phyloP scores from a whole-genome alignment of 2,329 filamentous ascomycete species.

The Claviceps purpurea region DNA sequence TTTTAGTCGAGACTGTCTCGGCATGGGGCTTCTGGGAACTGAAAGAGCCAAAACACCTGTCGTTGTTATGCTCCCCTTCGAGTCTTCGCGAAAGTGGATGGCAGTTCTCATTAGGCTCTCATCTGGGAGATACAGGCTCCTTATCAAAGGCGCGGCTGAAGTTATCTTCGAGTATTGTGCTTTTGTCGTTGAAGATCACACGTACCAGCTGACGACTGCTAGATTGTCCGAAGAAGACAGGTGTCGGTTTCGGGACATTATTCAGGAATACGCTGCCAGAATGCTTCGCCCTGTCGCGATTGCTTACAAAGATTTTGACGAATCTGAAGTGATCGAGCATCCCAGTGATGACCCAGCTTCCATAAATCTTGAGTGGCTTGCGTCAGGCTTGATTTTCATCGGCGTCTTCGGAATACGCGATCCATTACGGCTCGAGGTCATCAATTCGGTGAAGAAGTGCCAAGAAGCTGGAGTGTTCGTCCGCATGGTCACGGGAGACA shows the following conservation, averaged over 20 bases:
- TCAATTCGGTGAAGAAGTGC: constrained; percentile 47
- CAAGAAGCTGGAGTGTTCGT: constrained; percentile 52
- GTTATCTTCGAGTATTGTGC: constrained; percentile 35
- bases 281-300: constrained; percentile 66
- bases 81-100: constrained; percentile 43
- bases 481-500: constrained; percentile 46
- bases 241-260: constrained; percentile 19
- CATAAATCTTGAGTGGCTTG: constrained; percentile 24
- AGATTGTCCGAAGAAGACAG: constrained; percentile 20
- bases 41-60: constrained; percentile 33
- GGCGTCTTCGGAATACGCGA: constrained; percentile 51
- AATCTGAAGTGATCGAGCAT: constrained; percentile 50
- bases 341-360: constrained; percentile 19
- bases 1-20: constrained; percentile 36
- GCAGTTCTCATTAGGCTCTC: constrained; percentile 36
- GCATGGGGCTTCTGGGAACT: constrained; percentile 29
- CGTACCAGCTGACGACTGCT: constrained; percentile 14
- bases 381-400: constrained; percentile 34
- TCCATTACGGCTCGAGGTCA: constrained; percentile 49
- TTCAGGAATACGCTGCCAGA: constrained; percentile 44
- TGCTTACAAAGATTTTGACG: constrained; percentile 59
- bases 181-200: constrained; percentile 31
- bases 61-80: constrained; percentile 38
- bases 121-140: constrained; percentile 32
- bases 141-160: constrained; percentile 46